Evolutionary conservation across 768 basidiomycete species (phyloP).

Genomic region (Boletus rubescentipes): DNA sequence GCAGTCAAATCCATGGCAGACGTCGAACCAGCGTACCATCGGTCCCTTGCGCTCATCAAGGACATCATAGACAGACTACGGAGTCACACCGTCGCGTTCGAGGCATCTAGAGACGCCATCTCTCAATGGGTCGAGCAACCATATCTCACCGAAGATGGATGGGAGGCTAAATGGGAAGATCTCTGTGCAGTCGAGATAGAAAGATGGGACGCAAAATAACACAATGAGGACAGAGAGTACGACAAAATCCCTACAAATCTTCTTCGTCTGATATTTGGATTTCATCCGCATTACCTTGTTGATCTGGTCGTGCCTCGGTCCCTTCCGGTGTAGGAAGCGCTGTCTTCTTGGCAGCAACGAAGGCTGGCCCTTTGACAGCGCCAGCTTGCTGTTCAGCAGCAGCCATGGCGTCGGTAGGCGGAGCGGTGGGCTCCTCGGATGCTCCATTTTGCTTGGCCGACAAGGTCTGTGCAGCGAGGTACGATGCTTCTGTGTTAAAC

Average conservation of each 20-base stretch:
- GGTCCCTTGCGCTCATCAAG: slow-evolving; percentile 56
- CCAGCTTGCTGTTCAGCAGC: slow-evolving; percentile 69
- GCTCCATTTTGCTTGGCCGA: slow-evolving; percentile 60
- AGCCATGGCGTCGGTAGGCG: slow-evolving; percentile 79
- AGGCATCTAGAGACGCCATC: slow-evolving; percentile 61
- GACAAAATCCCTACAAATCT: slow-evolving; percentile 44
- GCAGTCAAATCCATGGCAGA: slow-evolving; percentile 56
- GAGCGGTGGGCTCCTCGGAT: slow-evolving; percentile 42
- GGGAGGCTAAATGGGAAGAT: slow-evolving; percentile 76
- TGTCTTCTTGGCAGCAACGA: slow-evolving; percentile 73
- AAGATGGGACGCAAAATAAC: slow-evolving; percentile 51
- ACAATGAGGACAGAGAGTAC: slow-evolving; percentile 17
- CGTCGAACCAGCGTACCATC: slow-evolving; percentile 64
- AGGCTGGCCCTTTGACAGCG: slow-evolving; percentile 59
- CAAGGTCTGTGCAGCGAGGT: slow-evolving; percentile 87
- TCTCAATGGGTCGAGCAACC: slow-evolving; percentile 70
- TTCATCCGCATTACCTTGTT: slow-evolving; percentile 66
- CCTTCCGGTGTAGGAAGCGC: slow-evolving; percentile 41
- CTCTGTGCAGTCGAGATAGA: slow-evolving; percentile 76
- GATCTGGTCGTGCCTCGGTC: slow-evolving; percentile 31
- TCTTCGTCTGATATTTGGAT: slow-evolving; percentile 89
- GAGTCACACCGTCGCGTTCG: slow-evolving; percentile 66
- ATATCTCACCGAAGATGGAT: slow-evolving; percentile 62
- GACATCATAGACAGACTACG: slow-evolving; percentile 58
- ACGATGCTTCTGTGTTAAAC: slow-evolving; percentile 96